Percentiles rank a stretch among this genome's conserved stretches.
These are phyloP conservation scores for Silene coronaria DNA, from an alignment of 179 eudicot genomes.

Conservation along the genomic window DNA sequence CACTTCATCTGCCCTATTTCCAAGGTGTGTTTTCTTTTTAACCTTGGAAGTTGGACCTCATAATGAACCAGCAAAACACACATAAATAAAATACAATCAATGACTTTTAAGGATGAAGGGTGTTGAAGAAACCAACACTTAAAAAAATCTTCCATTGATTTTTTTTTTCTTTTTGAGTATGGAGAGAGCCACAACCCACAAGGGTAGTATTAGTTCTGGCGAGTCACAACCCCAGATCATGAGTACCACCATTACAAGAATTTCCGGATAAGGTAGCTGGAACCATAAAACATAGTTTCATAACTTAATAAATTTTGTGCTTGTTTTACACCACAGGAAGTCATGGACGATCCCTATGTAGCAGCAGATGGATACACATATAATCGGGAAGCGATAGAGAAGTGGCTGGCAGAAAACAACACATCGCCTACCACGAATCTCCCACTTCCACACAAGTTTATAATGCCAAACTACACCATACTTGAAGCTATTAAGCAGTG, in stretches of 20 bases:
- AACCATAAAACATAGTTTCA: neutral
- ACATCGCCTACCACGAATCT: slow-evolving; percentile 54
- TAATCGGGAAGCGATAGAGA: slow-evolving; percentile 52
- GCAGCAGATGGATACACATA: slow-evolving; percentile 89
- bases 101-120: neutral
- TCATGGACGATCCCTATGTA: slow-evolving; percentile 76
- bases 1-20: slow-evolving; percentile 69
- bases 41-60: neutral
- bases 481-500: slow-evolving; percentile 61
- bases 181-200: neutral
- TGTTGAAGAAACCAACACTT: neutral
- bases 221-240: neutral
- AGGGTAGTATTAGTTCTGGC: neutral
- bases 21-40: slow-evolving; percentile 39
- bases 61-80: neutral
- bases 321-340: slow-evolving; percentile 38
- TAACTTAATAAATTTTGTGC: neutral
- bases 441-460: slow-evolving; percentile 43
- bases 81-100: neutral
- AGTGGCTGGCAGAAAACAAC: slow-evolving; percentile 46
- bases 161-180: neutral
- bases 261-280: neutral
- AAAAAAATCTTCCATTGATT: neutral
- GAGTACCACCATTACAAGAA: neutral
- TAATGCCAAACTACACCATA: slow-evolving; percentile 53